Evolutionary conservation across 257 asterid genomes (phyloP).

Genomic region (Nicotiana benthamiana): DNA sequence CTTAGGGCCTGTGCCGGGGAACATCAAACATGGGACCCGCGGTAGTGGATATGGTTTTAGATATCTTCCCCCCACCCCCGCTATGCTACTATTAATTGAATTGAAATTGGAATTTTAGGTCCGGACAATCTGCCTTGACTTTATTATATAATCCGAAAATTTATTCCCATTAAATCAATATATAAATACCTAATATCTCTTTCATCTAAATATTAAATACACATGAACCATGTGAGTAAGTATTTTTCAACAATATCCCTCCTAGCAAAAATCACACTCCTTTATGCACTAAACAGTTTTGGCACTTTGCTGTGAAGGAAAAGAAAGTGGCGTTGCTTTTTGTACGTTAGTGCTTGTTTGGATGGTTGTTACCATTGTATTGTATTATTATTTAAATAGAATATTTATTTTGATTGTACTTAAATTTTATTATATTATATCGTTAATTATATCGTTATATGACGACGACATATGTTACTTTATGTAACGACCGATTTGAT

Average conservation of each 20-base stretch:
- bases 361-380: too few relatives aligned
- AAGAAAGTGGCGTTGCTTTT: not conserved
- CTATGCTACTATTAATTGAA: not conserved
- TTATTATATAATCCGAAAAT: too few relatives aligned
- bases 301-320: not conserved
- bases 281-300: not conserved
- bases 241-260: not conserved
- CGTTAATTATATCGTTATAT: too few relatives aligned
- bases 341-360: not conserved
- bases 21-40: constrained; percentile 9
- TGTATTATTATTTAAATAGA: too few relatives aligned
- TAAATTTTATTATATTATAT: too few relatives aligned
- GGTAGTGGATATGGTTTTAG: not conserved
- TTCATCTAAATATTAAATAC: too few relatives aligned
- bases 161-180: too few relatives aligned
- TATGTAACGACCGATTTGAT: too few relatives aligned
- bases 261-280: not conserved
- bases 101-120: not conserved
- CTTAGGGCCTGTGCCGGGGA: not conserved
- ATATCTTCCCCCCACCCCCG: not conserved
- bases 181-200: too few relatives aligned
- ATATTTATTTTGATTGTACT: too few relatives aligned
- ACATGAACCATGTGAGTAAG: too few relatives aligned
- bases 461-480: too few relatives aligned
- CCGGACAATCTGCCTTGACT: not conserved